These are phyloP conservation scores for Podaxis sp. DNA, from an alignment of 768 basidiomycete species.

Conservation along the genomic window DNA sequence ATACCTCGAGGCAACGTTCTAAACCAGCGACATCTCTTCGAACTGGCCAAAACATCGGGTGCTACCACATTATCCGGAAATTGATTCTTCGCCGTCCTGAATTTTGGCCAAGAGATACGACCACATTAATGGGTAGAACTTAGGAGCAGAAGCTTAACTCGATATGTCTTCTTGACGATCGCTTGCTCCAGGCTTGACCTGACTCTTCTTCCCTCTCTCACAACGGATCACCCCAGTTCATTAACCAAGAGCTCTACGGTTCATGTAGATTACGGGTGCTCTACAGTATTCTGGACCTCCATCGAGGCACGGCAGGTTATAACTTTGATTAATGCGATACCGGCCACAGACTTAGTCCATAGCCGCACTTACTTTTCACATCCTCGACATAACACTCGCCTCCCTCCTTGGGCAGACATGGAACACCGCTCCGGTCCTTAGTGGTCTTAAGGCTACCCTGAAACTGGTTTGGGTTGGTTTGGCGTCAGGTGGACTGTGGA, in stretches of 20 bases:
- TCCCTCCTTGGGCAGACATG: constrained; percentile 44
- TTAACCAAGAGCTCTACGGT: no score
- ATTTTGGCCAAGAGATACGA: no score
- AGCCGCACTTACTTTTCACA: constrained; percentile 52
- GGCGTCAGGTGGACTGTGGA: constrained; percentile 40
- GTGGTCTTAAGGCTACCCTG: constrained; percentile 50
- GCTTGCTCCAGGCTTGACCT: no score
- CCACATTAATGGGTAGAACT: no score
- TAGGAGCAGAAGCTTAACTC: no score
- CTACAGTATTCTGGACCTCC: background rate
- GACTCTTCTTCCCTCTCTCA: no score
- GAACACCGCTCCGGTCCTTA: constrained; percentile 40
- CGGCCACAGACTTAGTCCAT: constrained; percentile 56
- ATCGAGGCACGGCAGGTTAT: constrained; percentile 51
- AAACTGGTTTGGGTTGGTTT: constrained; percentile 50
- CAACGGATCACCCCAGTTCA: no score
- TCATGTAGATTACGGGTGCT: background rate
- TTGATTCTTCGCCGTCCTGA: no score
- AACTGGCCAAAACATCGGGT: no score
- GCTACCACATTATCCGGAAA: no score
- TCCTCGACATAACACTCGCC: constrained; percentile 48
- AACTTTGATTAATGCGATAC: constrained; percentile 55
- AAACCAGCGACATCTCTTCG: background rate
- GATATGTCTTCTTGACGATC: no score
- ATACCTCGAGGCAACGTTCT: background rate